Evolutionary conservation across 257 asterid species (phyloP), one percentile per base, ranked within the genome.

Genomic region (Rhazya stricta): DNA sequence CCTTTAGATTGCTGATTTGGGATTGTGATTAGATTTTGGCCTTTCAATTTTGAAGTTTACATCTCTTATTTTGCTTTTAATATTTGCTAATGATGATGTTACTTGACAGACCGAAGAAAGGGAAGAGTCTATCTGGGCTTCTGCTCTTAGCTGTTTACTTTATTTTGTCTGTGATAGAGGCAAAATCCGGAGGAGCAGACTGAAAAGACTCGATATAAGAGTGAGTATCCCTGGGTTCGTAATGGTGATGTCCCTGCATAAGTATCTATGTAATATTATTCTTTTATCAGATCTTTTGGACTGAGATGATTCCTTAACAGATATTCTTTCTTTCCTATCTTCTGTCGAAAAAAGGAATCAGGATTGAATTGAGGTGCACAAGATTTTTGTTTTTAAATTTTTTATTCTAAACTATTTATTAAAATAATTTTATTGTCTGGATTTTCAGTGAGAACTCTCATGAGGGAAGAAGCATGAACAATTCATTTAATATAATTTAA

Each of bases 51-150:
- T 15, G 9, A 56, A 34, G 50, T 51, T 29, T 29, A 30, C 56
- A 21, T 46, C 8, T 48, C n/a, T 23, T 21, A 6, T 37, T 32
- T 53, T 72, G 43, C 53, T 36, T 50, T 30, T 23, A 9, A 54
- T 19, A 21, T 19, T 41, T 53, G 36, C 29, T 71, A 39, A 72
- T 67, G 43, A 30, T 75, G 51, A 43, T 45, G 27, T 76, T 77
- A 21, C 78, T 74, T 83, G 65, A 77, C 93, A 95, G 99, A 84
- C 83, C 19, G 97, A 92, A 85, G 98, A 92, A 85, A 88, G 81
- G 79, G 94, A 90, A 80, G 99, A 95, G 79, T 84, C 98, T 80
- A 89, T 95, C 79, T 95, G 99, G 99, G 96, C 99, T 79, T 92
- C 99, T 83, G 88, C 96, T 75, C 81, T 95, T 58, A 93, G 99